Evolutionary conservation across 2,329 filamentous ascomycete genomes (phyloP).

Genomic region (Hypoxylon sp.): DNA sequence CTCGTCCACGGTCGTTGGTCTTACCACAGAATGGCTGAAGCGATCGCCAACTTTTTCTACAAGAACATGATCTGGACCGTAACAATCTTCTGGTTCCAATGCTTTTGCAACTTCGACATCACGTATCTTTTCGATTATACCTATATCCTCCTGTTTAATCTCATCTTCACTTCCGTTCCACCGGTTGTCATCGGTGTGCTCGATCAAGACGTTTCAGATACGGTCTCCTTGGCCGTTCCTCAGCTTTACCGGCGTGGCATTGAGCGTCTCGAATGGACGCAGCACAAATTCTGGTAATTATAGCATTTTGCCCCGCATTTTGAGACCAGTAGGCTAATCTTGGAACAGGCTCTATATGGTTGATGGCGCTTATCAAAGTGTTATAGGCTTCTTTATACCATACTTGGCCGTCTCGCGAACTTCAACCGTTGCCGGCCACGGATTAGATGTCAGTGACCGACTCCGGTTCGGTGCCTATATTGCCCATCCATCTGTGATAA

Average conservation of each 20-base stretch:
- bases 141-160: conserved; percentile 95
- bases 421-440: conserved; percentile 76
- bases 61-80: conserved; percentile 99
- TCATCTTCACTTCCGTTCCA: conserved; percentile 95
- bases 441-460: conserved; percentile 81
- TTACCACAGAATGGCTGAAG: conserved; percentile 92
- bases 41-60: conserved; percentile 99
- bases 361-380: conserved; percentile 94
- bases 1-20: conserved; percentile 95
- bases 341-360: conserved; percentile 84
- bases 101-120: conserved; percentile 95
- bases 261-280: conserved; percentile 95
- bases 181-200: conserved; percentile 96
- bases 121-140: conserved; percentile 98
- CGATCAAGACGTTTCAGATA: conserved; percentile 96
- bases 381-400: conserved; percentile 92
- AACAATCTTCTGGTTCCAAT: conserved; percentile 96
- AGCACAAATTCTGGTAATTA: conserved; percentile 92
- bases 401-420: conserved; percentile 81
- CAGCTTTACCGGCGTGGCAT: conserved; percentile 96
- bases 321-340: conserved; percentile 49
- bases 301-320: conserved; percentile 18
- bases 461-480: conserved; percentile 89
- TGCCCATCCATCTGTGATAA: conserved; percentile 83
- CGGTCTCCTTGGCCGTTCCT: conserved; percentile 91